Evolutionary conservation across 2,329 filamentous ascomycete species (phyloP), one percentile per base, ranked within the genome.

Genomic region (Fusarium oligoseptatum): DNA sequence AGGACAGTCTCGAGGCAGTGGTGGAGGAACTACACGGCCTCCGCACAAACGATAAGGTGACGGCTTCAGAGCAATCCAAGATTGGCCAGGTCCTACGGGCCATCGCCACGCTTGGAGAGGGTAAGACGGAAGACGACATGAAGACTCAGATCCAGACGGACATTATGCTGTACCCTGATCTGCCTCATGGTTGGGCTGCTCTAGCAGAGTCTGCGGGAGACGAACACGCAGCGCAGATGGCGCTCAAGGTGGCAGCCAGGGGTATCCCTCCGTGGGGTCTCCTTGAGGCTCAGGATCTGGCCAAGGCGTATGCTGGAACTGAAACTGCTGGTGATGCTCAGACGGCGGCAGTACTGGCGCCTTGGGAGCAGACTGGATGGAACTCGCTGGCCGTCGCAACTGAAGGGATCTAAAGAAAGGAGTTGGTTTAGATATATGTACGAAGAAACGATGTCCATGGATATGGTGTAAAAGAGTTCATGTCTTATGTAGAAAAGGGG

Each of bases 171-270:
- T 89, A 93, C 58, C 97, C 97, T 0, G 88, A 92, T 67, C 88
- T 95, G 67, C 91, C 95, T 1, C 90, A 93, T 62, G 94, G 95
- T 1, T 99, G 97, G 97, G 88, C 90, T 48, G 88, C 93, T 60
- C 86, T 98, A 27, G 91, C 93, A 0, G 87, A 90, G 41, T 82
- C 89, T 0, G 88, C 88, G 0, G 89, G 88, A 3, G 83, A 86
- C 62, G 83, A 85, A n/a, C 84, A 88, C 65, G 84, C 87, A 0
- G 92, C 94, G 3, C 90, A 94, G 75, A 95, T 98, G 91, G 94
- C 95, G 2, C 86, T 97, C 70, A 88, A 92, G 79, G 94, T 95
- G n/a, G 95, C 95, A 1, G 80, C 89, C 41, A 91, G 92, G 76
- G 91, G 90, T 10, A 91, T 95, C 3, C 93, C 95, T 39, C 95